Evolutionary conservation across 768 basidiomycete species (phyloP), one percentile per base, ranked within the genome.

Genomic region (Calocera viscosa): DNA sequence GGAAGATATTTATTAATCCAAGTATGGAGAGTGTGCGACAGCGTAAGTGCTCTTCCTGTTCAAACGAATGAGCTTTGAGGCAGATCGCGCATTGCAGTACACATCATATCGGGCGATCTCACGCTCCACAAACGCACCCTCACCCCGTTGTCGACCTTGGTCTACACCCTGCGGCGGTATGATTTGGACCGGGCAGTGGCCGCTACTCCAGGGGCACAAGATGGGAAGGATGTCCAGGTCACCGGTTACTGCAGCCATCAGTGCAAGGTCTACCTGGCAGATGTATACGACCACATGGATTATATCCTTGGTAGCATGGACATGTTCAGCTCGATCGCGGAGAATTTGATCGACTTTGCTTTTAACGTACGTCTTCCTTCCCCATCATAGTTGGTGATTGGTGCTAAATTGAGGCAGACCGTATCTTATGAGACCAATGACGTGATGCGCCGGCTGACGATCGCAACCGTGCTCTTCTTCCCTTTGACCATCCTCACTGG

Each of bases 231-330:
- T 35, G 69, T 72, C 67, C 79, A 81, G 71, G 76, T 83, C 10
- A 76, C 80, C 34, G 87, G 86, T 1, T 87, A 81, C 72, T 84
- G 88, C 81, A 84, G 82, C 73, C 83, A 84, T 70, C 87, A 86
- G 72, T 72, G 84, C 2, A 88, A 86, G 72, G 85, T 86, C 11
- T 87, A 88, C 72, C 76, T 87, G 7, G 86, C 87, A 7, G 88
- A 90, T 72, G 86, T 89, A 0, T 80, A 82, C 68, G 89, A 90
- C 71, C 89, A 90, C 69, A 85, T 87, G 78, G 88, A 89, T 65
- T 86, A 86, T 67, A 83, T 87, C 35, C 72, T 90, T 28, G 78
- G 80, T 0, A 86, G 83, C 70, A 72, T 90, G 63, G 89, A 90
- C 68, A 87, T 88, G 83, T 89, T 89, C 69, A 79, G 85, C 0